phyloP scores from a whole-genome alignment of 208 protist genomes.

The Leishmania mexicana region DNA sequence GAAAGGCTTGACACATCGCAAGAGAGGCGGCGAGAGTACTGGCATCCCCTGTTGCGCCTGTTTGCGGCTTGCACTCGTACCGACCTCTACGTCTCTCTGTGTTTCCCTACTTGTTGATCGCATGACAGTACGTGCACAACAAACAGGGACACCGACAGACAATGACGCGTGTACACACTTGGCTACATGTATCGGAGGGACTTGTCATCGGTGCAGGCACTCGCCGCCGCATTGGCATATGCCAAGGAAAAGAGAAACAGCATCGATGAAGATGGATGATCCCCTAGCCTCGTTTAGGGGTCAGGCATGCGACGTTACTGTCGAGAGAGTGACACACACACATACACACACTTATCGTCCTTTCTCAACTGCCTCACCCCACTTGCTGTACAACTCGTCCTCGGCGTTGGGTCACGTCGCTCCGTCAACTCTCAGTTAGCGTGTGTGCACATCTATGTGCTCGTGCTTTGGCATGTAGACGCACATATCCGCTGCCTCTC shows the following conservation, averaged over 20 bases:
- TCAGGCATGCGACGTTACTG: not conserved
- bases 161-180: not conserved
- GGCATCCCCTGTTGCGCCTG: not conserved
- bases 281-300: not conserved
- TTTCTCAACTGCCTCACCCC: not conserved
- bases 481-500: not conserved
- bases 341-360: not conserved
- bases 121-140: not conserved
- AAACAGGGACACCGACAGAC: not conserved
- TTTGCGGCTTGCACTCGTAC: too few relatives aligned
- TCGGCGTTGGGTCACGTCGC: not conserved
- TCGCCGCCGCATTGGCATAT: not conserved
- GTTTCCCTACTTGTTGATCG: too few relatives aligned
- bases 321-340: not conserved
- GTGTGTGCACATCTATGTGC: not conserved
- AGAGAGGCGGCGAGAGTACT: not conserved
- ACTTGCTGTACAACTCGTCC: not conserved
- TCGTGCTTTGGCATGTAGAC: not conserved
- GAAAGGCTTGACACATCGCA: not conserved
- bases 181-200: not conserved
- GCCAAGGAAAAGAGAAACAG: not conserved
- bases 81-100: too few relatives aligned
- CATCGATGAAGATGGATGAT: not conserved
- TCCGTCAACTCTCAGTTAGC: not conserved
- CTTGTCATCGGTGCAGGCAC: not conserved